Evolutionary conservation across 169 alveolate species (phyloP).

Genomic region (Eimeria maxima): DNA sequence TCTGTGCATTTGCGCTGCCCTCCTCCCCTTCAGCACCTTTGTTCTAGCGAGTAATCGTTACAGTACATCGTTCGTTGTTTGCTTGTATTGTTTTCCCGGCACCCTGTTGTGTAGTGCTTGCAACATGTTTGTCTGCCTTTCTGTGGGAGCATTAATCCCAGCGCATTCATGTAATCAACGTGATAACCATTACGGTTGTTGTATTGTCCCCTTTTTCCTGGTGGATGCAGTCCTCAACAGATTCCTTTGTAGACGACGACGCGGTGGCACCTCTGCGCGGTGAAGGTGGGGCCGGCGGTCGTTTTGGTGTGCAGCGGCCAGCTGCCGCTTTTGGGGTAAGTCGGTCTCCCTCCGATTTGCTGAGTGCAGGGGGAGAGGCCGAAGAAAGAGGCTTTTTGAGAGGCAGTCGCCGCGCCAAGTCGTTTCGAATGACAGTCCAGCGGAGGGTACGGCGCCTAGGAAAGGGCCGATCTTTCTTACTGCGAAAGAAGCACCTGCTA

Average conservation of each 20-base stretch:
- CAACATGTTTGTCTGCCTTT: too few relatives aligned
- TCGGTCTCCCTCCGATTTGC: neutral
- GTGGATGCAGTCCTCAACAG: constrained; percentile 45
- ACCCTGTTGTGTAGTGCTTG: too few relatives aligned
- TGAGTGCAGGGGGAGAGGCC: constrained; percentile 11
- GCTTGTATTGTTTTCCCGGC: too few relatives aligned
- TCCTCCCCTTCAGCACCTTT: too few relatives aligned
- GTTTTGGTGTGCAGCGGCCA: neutral
- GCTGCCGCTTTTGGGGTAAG: neutral
- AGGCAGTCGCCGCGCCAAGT: neutral
- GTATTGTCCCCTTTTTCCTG: neutral
- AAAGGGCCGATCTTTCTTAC: neutral
- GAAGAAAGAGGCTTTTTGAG: neutral
- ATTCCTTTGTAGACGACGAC: constrained; percentile 54
- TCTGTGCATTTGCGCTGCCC: too few relatives aligned
- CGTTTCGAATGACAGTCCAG: neutral
- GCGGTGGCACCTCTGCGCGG: neutral
- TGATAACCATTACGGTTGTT: neutral
- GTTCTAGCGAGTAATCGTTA: too few relatives aligned
- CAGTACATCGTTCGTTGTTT: too few relatives aligned
- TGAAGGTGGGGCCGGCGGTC: neutral
- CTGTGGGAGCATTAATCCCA: too few relatives aligned
- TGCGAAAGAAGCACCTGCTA: neutral
- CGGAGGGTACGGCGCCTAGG: neutral
- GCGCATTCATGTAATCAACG: too few relatives aligned